These are phyloP conservation scores for Hordeum marinum DNA, from an alignment of 176 grass and related monocot genomes.

Conservation along the genomic window DNA sequence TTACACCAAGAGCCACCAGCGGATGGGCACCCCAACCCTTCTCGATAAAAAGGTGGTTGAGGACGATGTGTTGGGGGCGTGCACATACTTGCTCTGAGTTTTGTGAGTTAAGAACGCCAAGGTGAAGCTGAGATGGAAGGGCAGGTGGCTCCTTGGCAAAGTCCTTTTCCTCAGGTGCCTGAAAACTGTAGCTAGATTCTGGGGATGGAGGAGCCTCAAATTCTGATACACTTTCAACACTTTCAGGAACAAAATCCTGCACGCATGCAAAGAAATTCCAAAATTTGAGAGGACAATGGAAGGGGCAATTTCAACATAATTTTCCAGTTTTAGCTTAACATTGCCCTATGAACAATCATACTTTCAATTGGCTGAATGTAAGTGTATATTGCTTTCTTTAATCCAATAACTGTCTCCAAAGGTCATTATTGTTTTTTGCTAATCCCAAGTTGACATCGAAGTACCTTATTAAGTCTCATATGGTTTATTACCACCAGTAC, in stretches of 20 bases:
- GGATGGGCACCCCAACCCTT: conserved; percentile 70
- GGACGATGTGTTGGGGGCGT: conserved; percentile 81
- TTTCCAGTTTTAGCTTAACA: neutral
- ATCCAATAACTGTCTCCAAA: neutral
- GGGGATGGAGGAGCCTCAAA: conserved; percentile 78
- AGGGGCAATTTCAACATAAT: neutral
- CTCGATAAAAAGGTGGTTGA: conserved; percentile 98
- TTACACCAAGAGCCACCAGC: conserved; percentile 79
- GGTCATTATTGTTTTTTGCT: neutral
- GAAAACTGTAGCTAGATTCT: conserved; percentile 73
- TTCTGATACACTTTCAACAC: conserved; percentile 72
- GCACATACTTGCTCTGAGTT: conserved; percentile 54
- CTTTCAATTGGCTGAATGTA: neutral
- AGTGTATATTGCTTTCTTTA: neutral
- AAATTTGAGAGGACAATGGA: neutral
- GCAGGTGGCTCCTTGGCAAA: conserved; percentile 86
- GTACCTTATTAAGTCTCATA: neutral
- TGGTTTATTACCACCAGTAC: neutral
- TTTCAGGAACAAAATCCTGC: conserved; percentile 96
- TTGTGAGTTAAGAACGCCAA: conserved; percentile 68
- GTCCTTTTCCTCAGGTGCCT: conserved; percentile 70
- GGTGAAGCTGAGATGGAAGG: conserved; percentile 75
- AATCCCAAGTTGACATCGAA: neutral
- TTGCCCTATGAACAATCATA: neutral
- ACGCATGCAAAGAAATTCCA: conserved; percentile 1